Evolutionary conservation across 2,329 filamentous ascomycete genomes (phyloP).

Genomic region (Graphilbum ipis-grandicollis): DNA sequence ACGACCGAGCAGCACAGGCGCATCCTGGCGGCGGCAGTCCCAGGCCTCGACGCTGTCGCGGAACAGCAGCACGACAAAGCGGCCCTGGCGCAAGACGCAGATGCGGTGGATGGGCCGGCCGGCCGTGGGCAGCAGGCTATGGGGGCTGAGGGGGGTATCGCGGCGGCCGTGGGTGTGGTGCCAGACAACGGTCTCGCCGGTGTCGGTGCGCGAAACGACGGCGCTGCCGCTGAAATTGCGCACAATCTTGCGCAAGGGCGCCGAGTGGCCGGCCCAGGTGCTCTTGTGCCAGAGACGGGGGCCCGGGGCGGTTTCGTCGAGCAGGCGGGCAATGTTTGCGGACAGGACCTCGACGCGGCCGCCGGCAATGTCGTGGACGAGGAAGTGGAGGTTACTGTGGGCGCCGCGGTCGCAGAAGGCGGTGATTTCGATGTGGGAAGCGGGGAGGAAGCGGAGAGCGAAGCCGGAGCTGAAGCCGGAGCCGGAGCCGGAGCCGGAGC

Average conservation of each 20-base stretch:
- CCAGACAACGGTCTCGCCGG: conserved; percentile 74
- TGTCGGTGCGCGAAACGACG: conserved; percentile 62
- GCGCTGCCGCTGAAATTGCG: conserved; percentile 68
- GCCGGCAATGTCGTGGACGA: conserved; percentile 76
- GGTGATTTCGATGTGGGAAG: conserved; percentile 47
- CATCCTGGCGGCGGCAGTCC: conserved; percentile 52
- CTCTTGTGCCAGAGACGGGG: conserved; percentile 43
- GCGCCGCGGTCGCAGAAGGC: conserved; percentile 53
- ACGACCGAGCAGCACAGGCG: conserved; percentile 40
- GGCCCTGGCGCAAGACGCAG: conserved; percentile 58
- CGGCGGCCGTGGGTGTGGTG: conserved; percentile 39
- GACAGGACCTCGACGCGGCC: conserved; percentile 61
- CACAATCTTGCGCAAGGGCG: conserved; percentile 67
- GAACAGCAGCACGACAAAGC: conserved; percentile 67
- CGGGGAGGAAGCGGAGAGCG: no score
- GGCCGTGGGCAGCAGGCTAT: conserved; percentile 48
- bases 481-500: no score
- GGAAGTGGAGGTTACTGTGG: conserved; percentile 49
- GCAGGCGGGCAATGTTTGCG: conserved; percentile 58
- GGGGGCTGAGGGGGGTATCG: conserved; percentile 22
- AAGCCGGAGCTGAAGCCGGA: no score
- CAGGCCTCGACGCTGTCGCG: conserved; percentile 56
- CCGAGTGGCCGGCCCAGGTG: conserved; percentile 72
- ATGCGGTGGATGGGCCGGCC: conserved; percentile 60
- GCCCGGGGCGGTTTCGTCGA: conserved; percentile 51